These are phyloP conservation scores for Porcisia hertigi DNA, from an alignment of 208 protist species.

Conservation along the genomic window DNA sequence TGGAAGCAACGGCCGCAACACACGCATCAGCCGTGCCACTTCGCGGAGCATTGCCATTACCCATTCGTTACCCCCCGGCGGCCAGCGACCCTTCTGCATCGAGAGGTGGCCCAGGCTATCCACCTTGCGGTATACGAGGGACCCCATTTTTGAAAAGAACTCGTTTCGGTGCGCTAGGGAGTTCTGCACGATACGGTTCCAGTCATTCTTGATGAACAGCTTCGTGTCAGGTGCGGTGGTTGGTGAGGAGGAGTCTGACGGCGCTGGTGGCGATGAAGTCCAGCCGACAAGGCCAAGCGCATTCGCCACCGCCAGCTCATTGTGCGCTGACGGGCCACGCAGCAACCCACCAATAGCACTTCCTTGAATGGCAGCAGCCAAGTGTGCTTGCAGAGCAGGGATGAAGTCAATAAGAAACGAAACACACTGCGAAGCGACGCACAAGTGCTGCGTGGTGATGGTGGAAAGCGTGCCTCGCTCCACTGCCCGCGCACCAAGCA, in stretches of 20 bases:
- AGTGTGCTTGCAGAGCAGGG: conserved; percentile 50
- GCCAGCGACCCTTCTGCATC: conserved; percentile 49
- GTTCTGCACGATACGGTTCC: conserved; percentile 54
- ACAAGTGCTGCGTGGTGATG: conserved; percentile 85
- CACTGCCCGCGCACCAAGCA: conserved; percentile 84
- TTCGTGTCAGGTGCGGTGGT: background rate
- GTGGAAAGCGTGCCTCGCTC: conserved; percentile 71
- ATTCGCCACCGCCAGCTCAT: conserved; percentile 23
- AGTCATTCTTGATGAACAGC: conserved; percentile 63
- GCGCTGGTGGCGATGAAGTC: background rate
- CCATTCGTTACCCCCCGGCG: conserved; percentile 72
- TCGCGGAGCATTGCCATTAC: conserved; percentile 89
- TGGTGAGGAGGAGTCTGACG: background rate
- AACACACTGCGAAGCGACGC: conserved; percentile 85
- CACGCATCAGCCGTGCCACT: conserved; percentile 70
- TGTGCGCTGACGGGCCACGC: background rate
- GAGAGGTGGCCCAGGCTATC: conserved; percentile 46
- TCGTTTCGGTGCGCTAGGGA: conserved; percentile 63
- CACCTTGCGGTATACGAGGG: conserved; percentile 74
- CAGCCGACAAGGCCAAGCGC: conserved; percentile 23
- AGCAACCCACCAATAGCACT: background rate
- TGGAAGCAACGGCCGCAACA: conserved; percentile 67
- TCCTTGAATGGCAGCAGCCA: conserved; percentile 10
- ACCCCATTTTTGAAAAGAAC: conserved; percentile 69
- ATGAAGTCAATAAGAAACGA: conserved; percentile 72